Evolutionary conservation across 1,139 yeast species (phyloP).

Genomic region (Spencermartinsiella ligniputridi): DNA sequence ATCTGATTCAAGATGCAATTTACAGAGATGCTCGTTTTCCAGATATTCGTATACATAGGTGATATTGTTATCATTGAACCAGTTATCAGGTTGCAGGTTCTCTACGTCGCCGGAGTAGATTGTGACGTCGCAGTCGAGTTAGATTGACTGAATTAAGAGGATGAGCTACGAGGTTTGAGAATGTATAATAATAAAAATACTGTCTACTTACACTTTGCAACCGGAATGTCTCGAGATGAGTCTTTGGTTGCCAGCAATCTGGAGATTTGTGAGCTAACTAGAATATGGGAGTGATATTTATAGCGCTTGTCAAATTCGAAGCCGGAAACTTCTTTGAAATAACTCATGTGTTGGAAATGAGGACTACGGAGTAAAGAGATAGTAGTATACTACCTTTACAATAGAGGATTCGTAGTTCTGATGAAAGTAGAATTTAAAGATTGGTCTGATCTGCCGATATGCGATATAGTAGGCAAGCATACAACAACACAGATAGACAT

Average conservation of each 20-base stretch:
- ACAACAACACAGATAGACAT: not conserved
- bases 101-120: conserved; percentile 44
- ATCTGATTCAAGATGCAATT: conserved; percentile 8
- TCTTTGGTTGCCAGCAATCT: not conserved
- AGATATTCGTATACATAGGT: conserved; percentile 59
- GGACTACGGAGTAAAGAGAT: too few species aligned
- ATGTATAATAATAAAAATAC: not conserved
- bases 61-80: conserved; percentile 72
- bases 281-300: not conserved
- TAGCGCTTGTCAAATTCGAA: not conserved
- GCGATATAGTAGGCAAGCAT: too few species aligned
- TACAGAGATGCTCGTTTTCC: conserved; percentile 29
- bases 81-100: conserved; percentile 50
- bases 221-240: not conserved
- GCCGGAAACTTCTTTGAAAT: not conserved
- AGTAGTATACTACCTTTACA: too few species aligned
- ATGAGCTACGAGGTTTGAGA: too few species aligned
- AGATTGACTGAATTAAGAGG: too few species aligned
- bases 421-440: too few species aligned
- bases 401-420: too few species aligned
- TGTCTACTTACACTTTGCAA: conserved; percentile 3
- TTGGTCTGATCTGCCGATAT: too few species aligned
- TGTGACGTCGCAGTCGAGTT: conserved; percentile 21
- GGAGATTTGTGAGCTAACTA: not conserved
- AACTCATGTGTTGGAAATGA: too few species aligned